phyloP scores from a whole-genome alignment of 805 yeast genomes.

The Ogataea glucozyma region DNA sequence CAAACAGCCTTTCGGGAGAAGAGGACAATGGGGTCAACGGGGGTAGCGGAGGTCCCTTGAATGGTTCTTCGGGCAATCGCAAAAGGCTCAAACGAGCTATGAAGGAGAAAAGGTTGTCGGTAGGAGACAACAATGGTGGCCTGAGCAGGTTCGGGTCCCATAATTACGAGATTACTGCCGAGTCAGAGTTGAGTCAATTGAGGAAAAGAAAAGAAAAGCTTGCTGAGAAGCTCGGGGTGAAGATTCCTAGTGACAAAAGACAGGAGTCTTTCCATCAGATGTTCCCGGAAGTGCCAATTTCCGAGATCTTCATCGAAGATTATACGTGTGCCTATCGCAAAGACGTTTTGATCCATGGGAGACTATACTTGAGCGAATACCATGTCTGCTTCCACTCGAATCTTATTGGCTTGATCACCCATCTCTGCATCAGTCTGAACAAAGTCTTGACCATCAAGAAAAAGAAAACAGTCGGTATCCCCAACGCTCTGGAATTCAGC shows the following conservation, averaged over 20 bases:
- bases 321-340: conserved; percentile 63
- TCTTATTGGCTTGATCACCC: conserved; percentile 66
- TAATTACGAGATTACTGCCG: conserved; percentile 7
- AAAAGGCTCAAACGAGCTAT: conserved; percentile 16
- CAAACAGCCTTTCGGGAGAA: conserved; percentile 16
- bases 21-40: conserved; percentile 17
- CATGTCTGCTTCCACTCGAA: conserved; percentile 65
- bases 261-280: conserved; percentile 61
- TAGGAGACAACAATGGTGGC: conserved; percentile 11
- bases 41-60: conserved; percentile 8
- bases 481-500: conserved; percentile 64
- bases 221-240: conserved; percentile 24
- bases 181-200: conserved; percentile 1
- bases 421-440: conserved; percentile 54
- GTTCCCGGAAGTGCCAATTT: conserved; percentile 51
- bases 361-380: conserved; percentile 56
- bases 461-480: conserved; percentile 64
- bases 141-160: conserved; percentile 14
- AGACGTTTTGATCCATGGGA: conserved; percentile 69
- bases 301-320: conserved; percentile 60
- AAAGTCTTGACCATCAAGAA: conserved; percentile 67
- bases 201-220: conserved; percentile 17
- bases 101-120: conserved; percentile 14
- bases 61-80: conserved; percentile 13
- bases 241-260: conserved; percentile 48